These are phyloP conservation scores for Kazachstania africana DNA, from an alignment of 805 yeast species.

Conservation along the genomic window DNA sequence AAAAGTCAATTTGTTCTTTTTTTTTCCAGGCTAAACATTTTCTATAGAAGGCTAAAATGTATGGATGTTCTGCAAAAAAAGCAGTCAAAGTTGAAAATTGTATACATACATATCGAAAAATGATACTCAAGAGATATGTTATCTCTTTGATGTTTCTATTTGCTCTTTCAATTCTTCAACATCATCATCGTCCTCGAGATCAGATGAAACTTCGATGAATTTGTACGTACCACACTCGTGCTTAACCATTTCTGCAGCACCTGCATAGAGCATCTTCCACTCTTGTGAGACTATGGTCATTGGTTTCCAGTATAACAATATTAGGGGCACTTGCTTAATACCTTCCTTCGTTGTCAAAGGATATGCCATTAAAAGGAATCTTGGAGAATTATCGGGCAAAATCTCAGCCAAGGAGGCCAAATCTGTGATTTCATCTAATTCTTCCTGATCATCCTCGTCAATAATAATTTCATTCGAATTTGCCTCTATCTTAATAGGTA, in stretches of 20 bases:
- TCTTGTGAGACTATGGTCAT: constrained; percentile 69
- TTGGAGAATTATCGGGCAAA: constrained; percentile 71
- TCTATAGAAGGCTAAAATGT: too few relatives aligned
- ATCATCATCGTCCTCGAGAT: constrained; percentile 25
- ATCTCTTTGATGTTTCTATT: constrained; percentile 28
- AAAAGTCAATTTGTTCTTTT: too few relatives aligned
- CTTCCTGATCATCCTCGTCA: constrained; percentile 38
- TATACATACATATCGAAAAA: too few relatives aligned
- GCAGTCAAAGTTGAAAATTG: too few relatives aligned
- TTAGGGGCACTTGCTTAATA: constrained; percentile 58
- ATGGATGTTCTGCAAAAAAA: too few relatives aligned
- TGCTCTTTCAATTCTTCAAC: constrained; percentile 21
- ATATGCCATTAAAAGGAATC: constrained; percentile 65
- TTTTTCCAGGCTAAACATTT: too few relatives aligned
- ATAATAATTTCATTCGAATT: constrained; percentile 23
- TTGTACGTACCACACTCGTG: constrained; percentile 64
- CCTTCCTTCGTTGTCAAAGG: constrained; percentile 66
- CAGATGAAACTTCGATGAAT: constrained; percentile 25
- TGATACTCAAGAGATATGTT: not conserved
- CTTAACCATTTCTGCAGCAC: constrained; percentile 72
- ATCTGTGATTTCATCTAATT: constrained; percentile 31
- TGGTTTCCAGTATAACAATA: constrained; percentile 80
- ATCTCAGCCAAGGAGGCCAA: constrained; percentile 60
- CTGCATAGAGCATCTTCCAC: constrained; percentile 80
- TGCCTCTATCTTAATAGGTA: constrained; percentile 30